Evolutionary conservation across 2,329 filamentous ascomycete genomes (phyloP), one percentile per base, ranked within the genome.

Genomic region (Neophaeococcomyces aloes): DNA sequence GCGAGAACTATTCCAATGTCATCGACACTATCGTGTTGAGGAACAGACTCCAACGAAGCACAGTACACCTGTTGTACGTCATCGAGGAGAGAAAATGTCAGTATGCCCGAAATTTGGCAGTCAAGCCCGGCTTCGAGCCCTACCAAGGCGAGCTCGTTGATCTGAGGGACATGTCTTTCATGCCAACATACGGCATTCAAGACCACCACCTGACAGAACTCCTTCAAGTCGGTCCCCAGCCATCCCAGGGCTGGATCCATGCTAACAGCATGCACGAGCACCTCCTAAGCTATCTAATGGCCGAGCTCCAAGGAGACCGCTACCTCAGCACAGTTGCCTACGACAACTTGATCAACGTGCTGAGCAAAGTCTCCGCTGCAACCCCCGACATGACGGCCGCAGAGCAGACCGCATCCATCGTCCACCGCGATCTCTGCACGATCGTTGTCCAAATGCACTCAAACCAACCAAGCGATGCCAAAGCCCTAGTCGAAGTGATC

Each of bases 1-100:
- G 63, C 40, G 65, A 65, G 31, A 64, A 60, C 46, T 70, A 69
- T 49, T 56, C 62, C 38, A 68, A 67, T 48, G 59, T 65, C n/a
- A 57, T 64, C 46, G 64, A 65, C 37, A 62, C 65, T 44, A 59
- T 55, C 25, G 56, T 56, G 27, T 52, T 68, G 34, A 59, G 56
- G 17, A 53, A 61, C 14, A 67, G 65, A 43, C 57, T 52, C 5
- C 44, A 49, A 23, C 37, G 31, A 14, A 52, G 51, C 38, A 31
- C 50, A 17, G 47, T 46, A 44, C 60, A 62, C 38, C 62, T 58
- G 33, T 60, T 69, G 55, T 68, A 59, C 56, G 62, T 61, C 17
- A 50, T 70, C 25, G 65, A 69, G 41, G 59, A 61, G 27, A 59
- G 64, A 32, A 64, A 64, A 29, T 57, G 63, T 14, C 60, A 65